Evolutionary conservation across 306 rosid genomes (phyloP).

Genomic region (Pyrus communis): DNA sequence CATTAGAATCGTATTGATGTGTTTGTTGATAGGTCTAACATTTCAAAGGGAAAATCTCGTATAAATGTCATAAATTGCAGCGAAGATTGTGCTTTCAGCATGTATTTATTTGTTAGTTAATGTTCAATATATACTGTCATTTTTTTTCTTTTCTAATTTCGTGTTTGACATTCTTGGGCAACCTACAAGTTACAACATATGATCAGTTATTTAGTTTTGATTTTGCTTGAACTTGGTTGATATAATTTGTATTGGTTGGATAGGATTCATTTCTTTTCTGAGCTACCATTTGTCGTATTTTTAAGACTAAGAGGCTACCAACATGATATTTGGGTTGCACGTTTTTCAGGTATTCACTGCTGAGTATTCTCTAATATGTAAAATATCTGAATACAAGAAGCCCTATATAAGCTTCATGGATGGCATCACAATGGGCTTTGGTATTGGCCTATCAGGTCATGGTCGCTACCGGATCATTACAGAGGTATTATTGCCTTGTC

Average conservation of each 20-base stretch:
- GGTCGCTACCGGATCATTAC: conserved; percentile 87
- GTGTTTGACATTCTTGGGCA: not conserved
- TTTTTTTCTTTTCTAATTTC: not conserved
- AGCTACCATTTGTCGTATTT: conserved; percentile 5
- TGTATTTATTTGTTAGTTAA: not conserved
- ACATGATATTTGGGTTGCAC: conserved; percentile 15
- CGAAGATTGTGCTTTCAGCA: not conserved
- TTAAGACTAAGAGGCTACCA: conserved; percentile 17
- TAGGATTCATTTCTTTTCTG: not conserved
- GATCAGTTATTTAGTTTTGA: not conserved
- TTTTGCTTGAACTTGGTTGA: not conserved
- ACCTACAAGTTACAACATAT: not conserved
- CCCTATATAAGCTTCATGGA: conserved; percentile 94
- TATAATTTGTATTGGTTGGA: not conserved
- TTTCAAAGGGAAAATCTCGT: not conserved
- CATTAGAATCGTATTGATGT: not conserved
- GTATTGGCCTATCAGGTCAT: conserved; percentile 94
- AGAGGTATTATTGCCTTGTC: conserved; percentile 48
- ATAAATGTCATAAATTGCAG: not conserved
- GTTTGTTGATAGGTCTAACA: not conserved
- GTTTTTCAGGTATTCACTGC: conserved; percentile 75
- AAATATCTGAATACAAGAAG: conserved; percentile 79
- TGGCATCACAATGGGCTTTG: conserved; percentile 97
- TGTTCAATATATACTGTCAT: not conserved
- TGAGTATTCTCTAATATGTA: conserved; percentile 91